Conservation (phyloP, 2,329 filamentous ascomycete species). For the Metarhizium humberi region DNA sequence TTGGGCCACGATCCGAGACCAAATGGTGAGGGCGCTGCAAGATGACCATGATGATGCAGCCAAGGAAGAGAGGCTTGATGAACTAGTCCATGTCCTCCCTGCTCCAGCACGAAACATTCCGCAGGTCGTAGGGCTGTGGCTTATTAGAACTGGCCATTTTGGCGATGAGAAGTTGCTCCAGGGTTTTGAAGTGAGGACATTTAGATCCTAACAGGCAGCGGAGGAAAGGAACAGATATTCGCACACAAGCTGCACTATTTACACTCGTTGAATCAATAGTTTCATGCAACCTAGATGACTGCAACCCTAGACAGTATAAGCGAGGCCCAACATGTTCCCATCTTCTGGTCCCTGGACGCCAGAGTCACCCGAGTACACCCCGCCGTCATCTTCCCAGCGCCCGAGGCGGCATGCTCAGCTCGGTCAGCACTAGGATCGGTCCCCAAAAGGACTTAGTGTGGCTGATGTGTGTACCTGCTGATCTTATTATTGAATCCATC, state of each 20-base stretch:
- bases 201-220: neutral
- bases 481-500: neutral
- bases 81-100: neutral
- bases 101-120: neutral
- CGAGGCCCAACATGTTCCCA: too few species aligned
- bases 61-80: neutral
- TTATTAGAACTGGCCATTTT: neutral
- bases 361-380: too few species aligned
- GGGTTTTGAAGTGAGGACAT: neutral
- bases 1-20: constrained; percentile 9
- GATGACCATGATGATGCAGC: neutral
- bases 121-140: constrained; percentile 6
- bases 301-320: too few species aligned
- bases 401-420: neutral
- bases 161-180: neutral
- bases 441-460: neutral
- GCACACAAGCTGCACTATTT: too few species aligned
- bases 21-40: constrained; percentile 11
- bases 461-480: neutral
- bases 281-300: too few species aligned
- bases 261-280: too few species aligned
- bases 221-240: neutral
- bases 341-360: too few species aligned
- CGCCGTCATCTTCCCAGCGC: neutral
- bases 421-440: neutral